phyloP scores from a whole-genome alignment of 2,329 filamentous ascomycete genomes.

The Periconia sp. region DNA sequence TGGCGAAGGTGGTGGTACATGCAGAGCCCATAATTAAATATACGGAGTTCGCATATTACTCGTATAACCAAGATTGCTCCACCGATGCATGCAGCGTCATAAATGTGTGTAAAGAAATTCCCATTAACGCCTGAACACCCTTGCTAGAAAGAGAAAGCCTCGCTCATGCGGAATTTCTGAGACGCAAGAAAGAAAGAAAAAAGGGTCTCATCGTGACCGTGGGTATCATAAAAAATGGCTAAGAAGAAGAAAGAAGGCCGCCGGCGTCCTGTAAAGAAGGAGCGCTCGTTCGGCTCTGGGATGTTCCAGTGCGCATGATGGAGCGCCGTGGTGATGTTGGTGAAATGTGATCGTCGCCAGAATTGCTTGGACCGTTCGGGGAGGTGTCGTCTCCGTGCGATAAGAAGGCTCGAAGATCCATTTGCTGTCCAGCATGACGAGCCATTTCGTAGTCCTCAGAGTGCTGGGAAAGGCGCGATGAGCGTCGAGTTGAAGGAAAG shows the following conservation, averaged over 20 bases:
- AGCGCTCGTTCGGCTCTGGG: slow-evolving; percentile 22
- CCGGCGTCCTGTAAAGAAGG: slow-evolving; percentile 36
- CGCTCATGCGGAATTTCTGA: slow-evolving; percentile 4
- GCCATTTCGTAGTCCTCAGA: slow-evolving; percentile 37
- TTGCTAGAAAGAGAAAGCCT: slow-evolving; percentile 5
- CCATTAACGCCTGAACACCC: slow-evolving; percentile 22
- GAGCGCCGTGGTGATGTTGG: slow-evolving; percentile 6
- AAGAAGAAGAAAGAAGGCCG: slow-evolving; percentile 36
- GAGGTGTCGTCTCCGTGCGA: slow-evolving; percentile 23
- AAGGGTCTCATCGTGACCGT: slow-evolving; percentile 16
- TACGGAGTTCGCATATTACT: too few species aligned
- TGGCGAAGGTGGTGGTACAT: too few species aligned
- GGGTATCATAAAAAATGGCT: slow-evolving; percentile 38
- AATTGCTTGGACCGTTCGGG: slow-evolving; percentile 18
- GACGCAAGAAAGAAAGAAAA: slow-evolving; percentile 22
- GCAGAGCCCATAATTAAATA: too few species aligned
- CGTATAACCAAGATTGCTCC: too few species aligned
- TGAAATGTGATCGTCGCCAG: slow-evolving; percentile 8
- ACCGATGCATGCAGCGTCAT: background rate
- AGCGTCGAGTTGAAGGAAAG: slow-evolving; percentile 27
- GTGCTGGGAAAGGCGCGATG: slow-evolving; percentile 35
- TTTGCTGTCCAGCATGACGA: slow-evolving; percentile 19
- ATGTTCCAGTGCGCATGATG: slow-evolving; percentile 23
- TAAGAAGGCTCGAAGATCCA: slow-evolving; percentile 29
- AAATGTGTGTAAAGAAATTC: background rate